Base-by-base conservation (phyloP, 306 rosid genomes). In the Pyrus pyrifolia region DNA sequence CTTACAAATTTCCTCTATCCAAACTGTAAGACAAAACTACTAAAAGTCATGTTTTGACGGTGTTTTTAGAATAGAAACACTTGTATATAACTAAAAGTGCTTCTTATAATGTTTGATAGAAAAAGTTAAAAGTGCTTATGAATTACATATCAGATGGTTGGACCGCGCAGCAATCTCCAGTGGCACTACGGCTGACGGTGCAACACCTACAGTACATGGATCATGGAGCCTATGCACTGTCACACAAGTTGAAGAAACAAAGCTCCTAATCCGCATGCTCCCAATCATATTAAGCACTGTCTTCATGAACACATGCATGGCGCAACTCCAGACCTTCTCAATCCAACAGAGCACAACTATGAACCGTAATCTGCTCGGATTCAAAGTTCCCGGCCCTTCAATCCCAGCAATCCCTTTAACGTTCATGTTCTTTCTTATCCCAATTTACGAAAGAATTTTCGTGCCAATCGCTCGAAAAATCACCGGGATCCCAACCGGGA, bases 191-290 rank as follows among this genome's bases (percentile, higher is more conserved):
- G 78, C 31, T 19, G 81, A 13, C 11, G 68, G 30, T 27, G 38
- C 35, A 70, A 74, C 58, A 51, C 38, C 79, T 53, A 52, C 27
- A 25, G 27, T 15, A 22, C 78, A 62, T 44, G 91, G 88, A 73
- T 67, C 89, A 29, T 88, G 97, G 98, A 86, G 29, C 2, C 77
- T 89, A 6, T 90, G 98, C 85, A 89, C 97, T 40, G 86, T 91
- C 27, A 90, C 93, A 70, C 96, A 91, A 82, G 93, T 91, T 22
- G 98, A 94, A 86, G 93, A 94, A 85, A 84, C 96, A 27, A 94
- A 94, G 85, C 92, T 86, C 62, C 60, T 94, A 71, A 78, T 94
- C 65, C 87, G 98, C 58, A 91, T 91, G 97, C 88, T 93, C 15
- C 98, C 97, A 40, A 90, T 93, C 65, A 88, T 93, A 75, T 17